Conservation (phyloP, 164 flowering plant species). For the Liquidambar formosana region DNA sequence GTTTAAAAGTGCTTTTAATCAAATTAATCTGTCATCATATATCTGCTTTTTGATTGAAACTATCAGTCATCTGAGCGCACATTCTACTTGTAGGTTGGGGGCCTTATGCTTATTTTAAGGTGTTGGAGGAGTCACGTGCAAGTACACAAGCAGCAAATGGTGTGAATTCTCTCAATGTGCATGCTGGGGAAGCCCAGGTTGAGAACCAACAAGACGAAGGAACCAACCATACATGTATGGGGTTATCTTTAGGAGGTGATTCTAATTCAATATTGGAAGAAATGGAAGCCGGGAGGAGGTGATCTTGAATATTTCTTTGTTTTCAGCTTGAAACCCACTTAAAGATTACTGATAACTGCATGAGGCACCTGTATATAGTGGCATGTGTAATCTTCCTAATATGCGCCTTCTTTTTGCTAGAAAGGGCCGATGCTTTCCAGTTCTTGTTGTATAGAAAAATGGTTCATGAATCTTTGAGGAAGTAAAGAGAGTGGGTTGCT, state of each 20-base stretch:
- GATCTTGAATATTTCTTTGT: background rate
- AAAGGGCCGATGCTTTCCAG: too few relatives aligned
- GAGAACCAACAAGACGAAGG: constrained; percentile 20
- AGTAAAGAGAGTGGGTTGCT: too few relatives aligned
- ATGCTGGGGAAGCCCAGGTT: constrained; percentile 5
- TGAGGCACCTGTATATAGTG: background rate
- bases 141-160: constrained; percentile 11
- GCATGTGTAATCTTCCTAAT: too few relatives aligned
- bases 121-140: constrained; percentile 33
- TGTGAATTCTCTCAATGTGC: background rate
- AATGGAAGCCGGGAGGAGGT: constrained; percentile 35
- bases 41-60: background rate
- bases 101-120: constrained; percentile 50
- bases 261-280: constrained; percentile 18
- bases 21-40: background rate
- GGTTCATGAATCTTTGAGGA: too few relatives aligned
- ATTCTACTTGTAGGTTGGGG: constrained; percentile 51
- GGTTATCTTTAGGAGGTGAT: constrained; percentile 12
- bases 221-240: constrained; percentile 14
- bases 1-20: background rate
- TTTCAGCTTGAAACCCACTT: background rate
- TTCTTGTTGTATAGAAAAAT: too few relatives aligned
- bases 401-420: too few relatives aligned
- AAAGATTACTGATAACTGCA: too few relatives aligned
- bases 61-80: background rate